Base-by-base conservation (phyloP, 371 early-diverging fungal species). In the Massospora cicadina region DNA sequence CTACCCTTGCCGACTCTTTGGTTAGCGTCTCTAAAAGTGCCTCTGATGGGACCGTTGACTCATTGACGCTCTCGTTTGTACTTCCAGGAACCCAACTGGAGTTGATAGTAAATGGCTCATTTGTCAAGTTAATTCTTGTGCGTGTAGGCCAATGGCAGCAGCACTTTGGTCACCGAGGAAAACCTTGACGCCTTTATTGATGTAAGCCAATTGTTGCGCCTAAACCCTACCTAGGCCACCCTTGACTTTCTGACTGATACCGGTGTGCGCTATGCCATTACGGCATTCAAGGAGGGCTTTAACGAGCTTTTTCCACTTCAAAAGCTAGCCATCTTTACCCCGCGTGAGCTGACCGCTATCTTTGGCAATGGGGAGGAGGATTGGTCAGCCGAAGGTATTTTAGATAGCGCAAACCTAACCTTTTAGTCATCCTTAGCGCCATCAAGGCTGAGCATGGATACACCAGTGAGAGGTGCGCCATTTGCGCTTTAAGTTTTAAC, bases 391-490 rank as follows among this genome's bases (percentile, higher is more conserved):
- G 43, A 43, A 43, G 43, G 43, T 43, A 43, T 43, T 17, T 43
- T 43, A 43, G 5, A 43, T 43, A 17, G 5, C 17, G 5, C 10
- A 17, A 43, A 17, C 17, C 17, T 43, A 74, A 76, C n/a, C 69
- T 72, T 63, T 72, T 71, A 83, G 83, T 79, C 0, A 72, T 95
- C 29, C 68, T 71, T 2, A 85, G 84, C 62, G 65, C 81, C 23
- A 81, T 94, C 64, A 85, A 86, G 70, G 87, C 90, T 0, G 93
- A 93, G 66, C 93, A 93, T 69, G 95, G 94, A 2, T 93, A 86
- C 72, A 77, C 79, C 1, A 68, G 43, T 43, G 43, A 43, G 17
- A 43, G 43, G 43, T 43, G 17, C 5, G 10, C 17, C 17, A 17
- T 43, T 5, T 17, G 43, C 43, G 43, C 17, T 43, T 17, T 5